phyloP scores from a whole-genome alignment of 495 filamentous ascomycete species.

The Thermochaetoides thermophila region DNA sequence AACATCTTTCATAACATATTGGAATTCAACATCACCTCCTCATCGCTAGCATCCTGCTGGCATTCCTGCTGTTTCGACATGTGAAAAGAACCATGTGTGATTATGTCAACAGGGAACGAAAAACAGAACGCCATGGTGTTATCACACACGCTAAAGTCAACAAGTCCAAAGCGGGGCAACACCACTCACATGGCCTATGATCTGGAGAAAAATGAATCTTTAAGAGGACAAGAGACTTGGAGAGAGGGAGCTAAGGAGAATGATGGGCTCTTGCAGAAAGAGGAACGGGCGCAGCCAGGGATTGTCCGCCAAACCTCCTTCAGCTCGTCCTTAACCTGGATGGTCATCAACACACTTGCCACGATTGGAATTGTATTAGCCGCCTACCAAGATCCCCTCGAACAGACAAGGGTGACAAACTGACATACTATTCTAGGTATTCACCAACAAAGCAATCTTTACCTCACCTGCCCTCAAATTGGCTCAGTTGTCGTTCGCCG shows the following conservation, averaged over 20 bases:
- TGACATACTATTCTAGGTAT: too few species aligned
- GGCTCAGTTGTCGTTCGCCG: slow-evolving; percentile 53
- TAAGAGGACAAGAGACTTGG: slow-evolving; percentile 15
- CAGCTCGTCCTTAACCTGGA: slow-evolving; percentile 34
- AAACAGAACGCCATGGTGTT: too few species aligned
- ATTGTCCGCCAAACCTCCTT: slow-evolving; percentile 6
- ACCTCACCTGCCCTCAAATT: slow-evolving; percentile 48
- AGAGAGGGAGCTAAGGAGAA: slow-evolving; percentile 23
- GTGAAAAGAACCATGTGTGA: too few species aligned
- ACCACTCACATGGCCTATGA: slow-evolving; percentile 11
- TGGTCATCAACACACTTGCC: slow-evolving; percentile 42
- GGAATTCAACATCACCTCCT: too few species aligned
- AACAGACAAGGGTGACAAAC: too few species aligned
- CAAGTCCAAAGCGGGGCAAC: too few species aligned
- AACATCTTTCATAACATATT: too few species aligned
- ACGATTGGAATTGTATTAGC: slow-evolving; percentile 49
- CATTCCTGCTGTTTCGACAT: too few species aligned
- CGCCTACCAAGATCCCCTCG: too few species aligned
- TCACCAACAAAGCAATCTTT: slow-evolving; percentile 66
- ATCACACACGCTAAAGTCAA: too few species aligned
- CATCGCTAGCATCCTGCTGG: too few species aligned
- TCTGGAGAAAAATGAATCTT: slow-evolving; percentile 12
- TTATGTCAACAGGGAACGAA: too few species aligned
- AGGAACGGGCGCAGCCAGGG: neutral
- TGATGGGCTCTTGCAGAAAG: slow-evolving; percentile 19